A percentile compares a stretch with the other conserved stretches of the same genome.
Conservation (phyloP, 1,284 basidiomycete genomes). For the Trichosporon sp. region DNA sequence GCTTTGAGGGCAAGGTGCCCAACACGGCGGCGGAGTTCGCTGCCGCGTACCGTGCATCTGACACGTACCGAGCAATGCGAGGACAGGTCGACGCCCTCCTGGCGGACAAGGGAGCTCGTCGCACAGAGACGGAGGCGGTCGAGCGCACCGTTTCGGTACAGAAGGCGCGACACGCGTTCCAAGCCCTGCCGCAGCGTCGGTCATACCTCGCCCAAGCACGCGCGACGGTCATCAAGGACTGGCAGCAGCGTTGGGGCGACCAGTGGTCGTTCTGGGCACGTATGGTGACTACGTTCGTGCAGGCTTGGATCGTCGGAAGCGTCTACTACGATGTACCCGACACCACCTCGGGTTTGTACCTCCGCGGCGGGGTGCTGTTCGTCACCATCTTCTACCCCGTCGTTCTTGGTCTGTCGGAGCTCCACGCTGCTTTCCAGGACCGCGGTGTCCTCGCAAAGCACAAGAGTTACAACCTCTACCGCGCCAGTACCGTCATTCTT, state of each 20-base stretch:
- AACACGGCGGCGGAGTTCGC: slow-evolving; percentile 64
- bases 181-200: slow-evolving; percentile 36
- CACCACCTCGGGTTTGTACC: slow-evolving; percentile 65
- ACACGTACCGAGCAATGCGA: slow-evolving; percentile 40
- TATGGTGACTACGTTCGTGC: slow-evolving; percentile 44
- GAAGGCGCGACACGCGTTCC: slow-evolving; percentile 34
- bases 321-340: slow-evolving; percentile 69
- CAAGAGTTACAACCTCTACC: slow-evolving; percentile 57
- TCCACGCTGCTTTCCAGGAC: slow-evolving; percentile 70
- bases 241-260: slow-evolving; percentile 52
- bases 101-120: slow-evolving; percentile 27
- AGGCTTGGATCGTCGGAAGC: slow-evolving; percentile 64
- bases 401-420: slow-evolving; percentile 65
- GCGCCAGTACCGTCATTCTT: slow-evolving; percentile 59
- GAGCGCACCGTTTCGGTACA: slow-evolving; percentile 33
- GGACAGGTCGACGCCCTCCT: slow-evolving; percentile 45
- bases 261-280: slow-evolving; percentile 43
- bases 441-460: slow-evolving; percentile 69
- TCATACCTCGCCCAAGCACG: slow-evolving; percentile 44
- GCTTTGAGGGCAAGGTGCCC: slow-evolving; percentile 61
- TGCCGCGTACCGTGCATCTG: slow-evolving; percentile 39
- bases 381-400: slow-evolving; percentile 59
- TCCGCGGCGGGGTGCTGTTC: slow-evolving; percentile 69
- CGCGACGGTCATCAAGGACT: slow-evolving; percentile 46
- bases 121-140: slow-evolving; percentile 32